Base-by-base conservation (phyloP, 129 eudicot species). In the Helianthus tuberosus region DNA sequence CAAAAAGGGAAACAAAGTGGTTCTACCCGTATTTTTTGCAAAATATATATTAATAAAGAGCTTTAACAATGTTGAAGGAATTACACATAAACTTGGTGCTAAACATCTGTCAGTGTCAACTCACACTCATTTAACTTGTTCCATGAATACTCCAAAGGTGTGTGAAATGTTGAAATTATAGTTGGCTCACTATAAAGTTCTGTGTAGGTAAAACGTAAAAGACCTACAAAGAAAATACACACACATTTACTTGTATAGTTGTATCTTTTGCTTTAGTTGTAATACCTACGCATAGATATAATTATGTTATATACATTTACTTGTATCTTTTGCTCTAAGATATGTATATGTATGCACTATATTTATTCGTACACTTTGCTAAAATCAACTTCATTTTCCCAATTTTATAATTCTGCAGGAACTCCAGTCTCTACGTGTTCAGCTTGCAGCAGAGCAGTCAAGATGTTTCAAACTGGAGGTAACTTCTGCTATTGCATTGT, bases 381-480 rank as follows among this genome's bases (percentile, higher is more conserved):
- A 52, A 11, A 15, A 29, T 53, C 53, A 72, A n/a, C 51, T 14
- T 54, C 55, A 23, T 59, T 72, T 51, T 11, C 38, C 27, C 46
- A 64, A 11, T 73, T 59, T 64, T 53, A 64, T 41, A 41, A 55
- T 44, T 48, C 69, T 82, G 73, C 96, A 94, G 97, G 98, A 94
- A 79, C 98, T 90, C 82, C 98, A 94, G 60, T 94, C 97, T 76
- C 88, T 88, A 25, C 91, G 97, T 64, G 88, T 93, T 71, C 97
- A 90, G 68, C 98, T 94, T 80, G 96, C 96, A 49, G 70, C 93
- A 47, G 98, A 94, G 79, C 96, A 94, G 75, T 94, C 98, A 14
- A 94, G 98, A 88, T 94, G 97, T 83, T 94, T 94, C 80, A 94
- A 94, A 77, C 97, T 94, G 68, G 98, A 94, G 97, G 98, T 94